Evolutionary conservation across 805 yeast species (phyloP), one percentile per base, ranked within the genome.

Genomic region (Candida piceae): DNA sequence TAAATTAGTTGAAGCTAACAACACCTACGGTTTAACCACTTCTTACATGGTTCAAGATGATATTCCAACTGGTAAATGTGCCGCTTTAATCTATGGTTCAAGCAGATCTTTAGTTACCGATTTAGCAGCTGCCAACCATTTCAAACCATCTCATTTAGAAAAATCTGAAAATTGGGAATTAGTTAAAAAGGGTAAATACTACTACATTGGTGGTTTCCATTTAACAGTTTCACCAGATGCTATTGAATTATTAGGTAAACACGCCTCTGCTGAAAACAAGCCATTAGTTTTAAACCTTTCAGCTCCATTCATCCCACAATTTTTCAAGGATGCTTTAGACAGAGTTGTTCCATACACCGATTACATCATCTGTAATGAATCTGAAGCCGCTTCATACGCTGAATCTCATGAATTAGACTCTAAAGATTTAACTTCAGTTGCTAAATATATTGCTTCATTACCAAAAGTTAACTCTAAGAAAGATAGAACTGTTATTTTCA

Each of bases 141-240:
- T 88, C 80, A 84, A 83, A 58, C 81, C 90, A 35, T 76, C 76
- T 41, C 97, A 93, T 65, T 75, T 93, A 59, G 80, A 85, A 58
- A 76, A 76, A 58, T 85, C 94, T 48, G 94, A 83, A 66, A 86
- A 89, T 74, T 89, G 97, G 96, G 68, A 67, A 47, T 66, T 70
- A 41, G 95, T 93, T 44, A 88, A 86, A 66, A 70, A 68, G 34
- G 97, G 90, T 43, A 71, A 79, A 62, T 73, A 70, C 55, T 93
- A 69, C 73, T 93, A 93, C 76, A 84, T 93, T 58, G 98, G 97
- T 56, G 99, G 99, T n/a, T 93, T 80, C 86, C 99, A 93, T 66
- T 75, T 93, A 67, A 93, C 99, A 40, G 99, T 93, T 40, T 85
- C 95, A 49, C 96, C 96, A 48, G 95, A 82, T 42, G 97, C 98